Base-by-base conservation (phyloP, 352 stramenopile species). In the Phytophthora crassamura region DNA sequence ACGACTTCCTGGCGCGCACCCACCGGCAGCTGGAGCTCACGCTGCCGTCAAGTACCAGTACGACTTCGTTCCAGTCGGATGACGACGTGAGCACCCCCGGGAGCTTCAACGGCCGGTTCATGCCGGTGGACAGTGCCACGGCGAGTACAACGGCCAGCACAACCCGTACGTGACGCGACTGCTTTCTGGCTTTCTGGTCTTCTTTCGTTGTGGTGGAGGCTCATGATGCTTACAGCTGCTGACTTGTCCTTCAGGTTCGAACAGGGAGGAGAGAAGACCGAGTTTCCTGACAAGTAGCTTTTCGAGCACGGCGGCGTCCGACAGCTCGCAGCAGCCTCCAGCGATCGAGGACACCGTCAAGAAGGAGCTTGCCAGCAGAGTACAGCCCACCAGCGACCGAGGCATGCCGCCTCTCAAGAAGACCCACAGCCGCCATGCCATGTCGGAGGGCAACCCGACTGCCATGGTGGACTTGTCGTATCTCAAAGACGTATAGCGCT, bases 391-490 rank as follows among this genome's bases (percentile, higher is more conserved):
- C 10, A 58, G 35, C 38, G 51, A 53, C 33, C 22, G 34, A 52
- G 45, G 34, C 4, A 54, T 5, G 22, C 56, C 53, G 20, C 11
- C 41, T 20, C 12, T 69, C 20, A 46, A 42, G 40, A 62, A 67
- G 57, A 59, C 63, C 14, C 28, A 52, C 5, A 66, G 42, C 43
- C 30, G 22, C 36, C 57, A 69, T 20, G 45, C 58, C 28, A 51
- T 35, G 46, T 60, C 42, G 12, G 48, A 42, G 16, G 45, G 36
- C 16, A 39, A n/a, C 15, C 20, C 42, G n/a, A 51, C 49, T 15
- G 12, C 33, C 22, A 39, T 51, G 32, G 33, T 76, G 47, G 68
- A 73, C 58, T 59, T 76, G 53, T 76, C 64, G 47, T 76, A 76
- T 55, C 58, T 76, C 40, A 60, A 55, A 10, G 57, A 60, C 30